Base-by-base conservation (phyloP, 768 basidiomycete species). In the Lactarius akahatsu region DNA sequence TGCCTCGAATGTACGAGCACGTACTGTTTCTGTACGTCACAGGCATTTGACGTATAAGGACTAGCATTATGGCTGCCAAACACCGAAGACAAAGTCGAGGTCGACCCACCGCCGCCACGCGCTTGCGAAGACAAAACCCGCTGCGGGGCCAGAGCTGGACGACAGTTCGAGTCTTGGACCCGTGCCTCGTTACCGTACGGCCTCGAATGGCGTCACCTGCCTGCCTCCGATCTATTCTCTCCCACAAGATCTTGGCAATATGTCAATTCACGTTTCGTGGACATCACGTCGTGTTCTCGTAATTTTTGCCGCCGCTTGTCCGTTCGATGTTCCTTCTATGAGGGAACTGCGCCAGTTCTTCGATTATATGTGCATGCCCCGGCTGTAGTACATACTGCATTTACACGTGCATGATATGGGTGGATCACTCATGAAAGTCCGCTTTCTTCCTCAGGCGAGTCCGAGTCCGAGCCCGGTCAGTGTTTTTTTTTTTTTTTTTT, bases 71-170 rank as follows among this genome's bases (percentile, higher is more conserved):
- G 50, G 50, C 50, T 26, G 50, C 23, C 23, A 50, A 50, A 50
- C 50, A 50, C 50, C 50, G 50, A 50, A 50, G 50, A 47, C 43
- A n/a, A 45, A n/a, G 43, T 45, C 36, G 36, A 36, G 36, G 36
- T 36, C 36, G 11, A 36, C 38, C 38, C 38, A 45, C 43, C 18
- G 20, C 43, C 8, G 32, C 9, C 32, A 20, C 43, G 43, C 43
- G 20, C 8, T 4, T n/a, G 43, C 20, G 20, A 40, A 50, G 50
- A 45, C 18, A 20, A 20, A 50, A 50, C 47, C 47, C 23, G n/a
- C 47, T 50, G 23, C 20, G 45, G 45, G n/a, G 45, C 47, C 47
- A 50, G 47, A 50, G 23, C 23, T 50, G n/a, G 9, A 3, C 11
- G 4, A 13, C 41, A 43, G 5, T 43, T 18, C 15, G 3, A 20